Percentiles rank a stretch among this genome's conserved stretches.
Conservation (phyloP, 2,329 filamentous ascomycete genomes). For the Pseudocercospora pini-densiflorae region DNA sequence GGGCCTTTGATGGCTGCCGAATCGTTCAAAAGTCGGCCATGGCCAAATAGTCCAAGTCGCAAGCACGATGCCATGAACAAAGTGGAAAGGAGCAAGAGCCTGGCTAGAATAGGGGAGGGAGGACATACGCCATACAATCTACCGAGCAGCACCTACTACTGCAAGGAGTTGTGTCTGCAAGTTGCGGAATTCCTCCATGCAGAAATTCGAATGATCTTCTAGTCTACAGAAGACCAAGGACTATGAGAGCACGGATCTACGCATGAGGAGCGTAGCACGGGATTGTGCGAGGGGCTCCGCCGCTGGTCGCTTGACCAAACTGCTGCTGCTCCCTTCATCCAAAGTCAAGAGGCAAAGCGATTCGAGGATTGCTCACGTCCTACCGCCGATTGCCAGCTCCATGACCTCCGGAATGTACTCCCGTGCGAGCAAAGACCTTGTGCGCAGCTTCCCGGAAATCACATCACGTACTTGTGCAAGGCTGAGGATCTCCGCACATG, state of each 20-base stretch:
- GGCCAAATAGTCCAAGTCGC: neutral
- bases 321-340: too few relatives aligned
- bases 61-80: neutral
- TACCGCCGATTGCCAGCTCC: neutral
- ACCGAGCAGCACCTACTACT: neutral
- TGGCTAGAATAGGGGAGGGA: neutral
- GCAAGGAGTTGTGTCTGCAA: neutral
- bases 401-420: neutral
- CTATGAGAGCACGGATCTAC: too few relatives aligned
- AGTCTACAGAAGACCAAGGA: too few relatives aligned
- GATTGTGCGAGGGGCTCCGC: too few relatives aligned
- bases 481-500: neutral
- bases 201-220: too few relatives aligned
- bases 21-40: neutral
- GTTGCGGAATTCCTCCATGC: neutral
- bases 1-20: neutral
- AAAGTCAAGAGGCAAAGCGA: neutral
- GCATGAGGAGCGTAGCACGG: too few relatives aligned
- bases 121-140: neutral
- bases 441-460: neutral
- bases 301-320: too few relatives aligned
- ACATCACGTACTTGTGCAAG: neutral
- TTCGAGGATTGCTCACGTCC: neutral
- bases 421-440: too few relatives aligned
- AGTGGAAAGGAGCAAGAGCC: neutral